Base-by-base conservation (phyloP, 371 early-diverging fungal species). In the Funneliformis caledonium region DNA sequence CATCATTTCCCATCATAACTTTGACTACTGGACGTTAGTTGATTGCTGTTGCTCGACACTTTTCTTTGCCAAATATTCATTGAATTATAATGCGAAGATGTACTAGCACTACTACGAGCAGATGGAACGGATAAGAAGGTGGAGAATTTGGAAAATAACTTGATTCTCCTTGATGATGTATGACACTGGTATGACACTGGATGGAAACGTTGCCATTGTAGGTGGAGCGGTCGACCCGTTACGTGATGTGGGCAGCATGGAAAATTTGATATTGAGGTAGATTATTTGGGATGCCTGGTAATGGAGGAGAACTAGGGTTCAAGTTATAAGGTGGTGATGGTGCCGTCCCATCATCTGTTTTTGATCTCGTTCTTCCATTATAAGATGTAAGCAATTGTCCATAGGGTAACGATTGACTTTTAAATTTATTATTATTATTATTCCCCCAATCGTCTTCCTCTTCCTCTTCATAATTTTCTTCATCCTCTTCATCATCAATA, bases 71-170 rank as follows among this genome's bases (percentile, higher is more conserved):
- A 80, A 56, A 52, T 48, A 42, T 9, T 43, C 14, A 47, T 19
- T n/a, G 61, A 50, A 47, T 80, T 69, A 61, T 72, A 80, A 45
- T 50, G 26, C 1, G 61, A n/a, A n/a, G 42, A 5, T n/a, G 12
- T 56, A 3, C 45, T 80, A 45, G 61, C 37, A 45, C 80, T 80
- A 50, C 78, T 78, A 56, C 80, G 70, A 4, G 59, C 50, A 7
- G 80, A 80, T 61, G 56, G 80, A n/a, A 60, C 16, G 70, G 89
- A 85, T 47, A 84, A 81, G 61, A 85, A 82, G 48, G 85, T 69
- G 72, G 85, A 69, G 62, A 72, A 61, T 80, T 83, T 14, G 80
- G 81, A 2, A 70, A 65, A 42, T 68, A 68, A 22, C 56, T 48
- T 45, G 76, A 62, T 45, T 45, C 67, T 16, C 14, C 60, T 43